These are phyloP conservation scores for Globisporangium apiculatum DNA, from an alignment of 352 stramenopile genomes.

Conservation along the genomic window DNA sequence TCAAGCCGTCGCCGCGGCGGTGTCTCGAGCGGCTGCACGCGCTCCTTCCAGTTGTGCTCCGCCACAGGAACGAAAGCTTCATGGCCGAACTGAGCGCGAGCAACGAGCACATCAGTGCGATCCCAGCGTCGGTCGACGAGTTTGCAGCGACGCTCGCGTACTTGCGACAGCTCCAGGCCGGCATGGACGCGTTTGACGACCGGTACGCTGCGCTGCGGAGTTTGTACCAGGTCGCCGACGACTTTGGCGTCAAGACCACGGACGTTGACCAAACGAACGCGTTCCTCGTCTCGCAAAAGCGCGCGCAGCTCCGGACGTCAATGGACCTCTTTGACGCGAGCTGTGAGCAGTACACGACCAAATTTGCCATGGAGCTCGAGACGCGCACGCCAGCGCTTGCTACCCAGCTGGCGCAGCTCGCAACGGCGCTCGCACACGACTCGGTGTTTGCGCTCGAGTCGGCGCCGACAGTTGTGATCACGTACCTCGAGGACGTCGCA, in stretches of 20 bases:
- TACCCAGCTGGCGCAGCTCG: constrained; percentile 22
- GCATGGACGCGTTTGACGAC: constrained; percentile 43
- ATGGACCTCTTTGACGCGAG: constrained; percentile 71
- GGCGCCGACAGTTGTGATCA: constrained; percentile 35
- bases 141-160: constrained; percentile 56
- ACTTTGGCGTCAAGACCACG: constrained; percentile 56
- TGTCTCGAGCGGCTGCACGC: constrained; percentile 53
- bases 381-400: constrained; percentile 37
- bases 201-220: constrained; percentile 45
- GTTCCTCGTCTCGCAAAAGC: constrained; percentile 69
- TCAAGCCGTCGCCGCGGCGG: constrained; percentile 61
- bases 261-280: constrained; percentile 70
- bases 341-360: constrained; percentile 65
- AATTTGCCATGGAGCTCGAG: constrained; percentile 71
- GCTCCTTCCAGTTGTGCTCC: constrained; percentile 52
- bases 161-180: constrained; percentile 41
- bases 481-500: constrained; percentile 33
- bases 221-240: constrained; percentile 60
- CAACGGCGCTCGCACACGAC: constrained; percentile 23
- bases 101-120: constrained; percentile 67
- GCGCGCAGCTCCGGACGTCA: constrained; percentile 61
- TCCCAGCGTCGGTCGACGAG: constrained; percentile 62
- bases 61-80: constrained; percentile 47
- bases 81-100: constrained; percentile 43
- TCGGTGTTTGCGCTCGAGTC: constrained; percentile 47